These are phyloP conservation scores for Pyricularia grisea DNA, from an alignment of 2,329 filamentous ascomycete species.

Conservation along the genomic window DNA sequence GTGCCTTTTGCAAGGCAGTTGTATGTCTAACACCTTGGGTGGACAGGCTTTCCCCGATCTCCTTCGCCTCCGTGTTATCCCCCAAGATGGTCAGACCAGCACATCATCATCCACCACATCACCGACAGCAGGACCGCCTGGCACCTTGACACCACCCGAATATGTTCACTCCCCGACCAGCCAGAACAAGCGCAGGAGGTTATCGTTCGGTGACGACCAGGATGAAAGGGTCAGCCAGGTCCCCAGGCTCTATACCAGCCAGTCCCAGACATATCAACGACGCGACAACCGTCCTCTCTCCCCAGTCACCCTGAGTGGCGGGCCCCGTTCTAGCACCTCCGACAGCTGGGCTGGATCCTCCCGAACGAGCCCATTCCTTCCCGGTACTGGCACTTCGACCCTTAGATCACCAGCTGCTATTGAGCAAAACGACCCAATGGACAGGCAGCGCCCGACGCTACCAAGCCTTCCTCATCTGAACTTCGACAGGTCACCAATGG, in stretches of 20 bases:
- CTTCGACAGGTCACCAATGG: conserved; percentile 22
- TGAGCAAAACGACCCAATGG: conserved; percentile 24
- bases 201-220: conserved; percentile 30
- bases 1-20: not conserved
- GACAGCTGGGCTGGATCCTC: conserved; percentile 26
- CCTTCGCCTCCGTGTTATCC: conserved; percentile 13
- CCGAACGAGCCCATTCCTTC: conserved; percentile 24
- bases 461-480: conserved; percentile 30
- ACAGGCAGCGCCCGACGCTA: conserved; percentile 24
- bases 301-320: not conserved
- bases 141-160: conserved; percentile 29
- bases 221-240: conserved; percentile 33
- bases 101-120: conserved; percentile 23
- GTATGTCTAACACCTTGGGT: not conserved
- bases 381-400: conserved; percentile 17
- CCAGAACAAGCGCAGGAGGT: conserved; percentile 36
- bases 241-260: conserved; percentile 33
- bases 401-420: conserved; percentile 19
- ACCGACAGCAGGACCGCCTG: conserved; percentile 20
- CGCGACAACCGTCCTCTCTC: conserved; percentile 22
- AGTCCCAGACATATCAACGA: conserved; percentile 8
- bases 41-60: conserved; percentile 9
- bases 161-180: conserved; percentile 38
- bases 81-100: conserved; percentile 21
- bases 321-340: conserved; percentile 13